These are phyloP conservation scores for Pythium biforme DNA, from an alignment of 352 stramenopile species.

Conservation along the genomic window DNA sequence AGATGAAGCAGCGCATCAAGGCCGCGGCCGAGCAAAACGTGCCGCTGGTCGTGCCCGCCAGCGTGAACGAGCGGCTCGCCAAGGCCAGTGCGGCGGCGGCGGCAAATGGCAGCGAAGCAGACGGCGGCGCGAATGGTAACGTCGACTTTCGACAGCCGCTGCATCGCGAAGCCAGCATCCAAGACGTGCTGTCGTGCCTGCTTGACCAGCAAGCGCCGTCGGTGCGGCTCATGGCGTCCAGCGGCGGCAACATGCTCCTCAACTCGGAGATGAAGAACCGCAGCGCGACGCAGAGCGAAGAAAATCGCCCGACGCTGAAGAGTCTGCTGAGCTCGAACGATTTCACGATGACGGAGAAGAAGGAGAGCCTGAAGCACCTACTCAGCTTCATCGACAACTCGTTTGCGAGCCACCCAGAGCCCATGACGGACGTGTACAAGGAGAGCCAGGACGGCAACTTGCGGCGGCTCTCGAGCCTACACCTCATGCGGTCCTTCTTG, in stretches of 20 bases:
- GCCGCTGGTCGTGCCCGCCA: conserved; percentile 18
- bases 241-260: conserved; percentile 53
- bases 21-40: conserved; percentile 49
- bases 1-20: conserved; percentile 69
- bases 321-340: conserved; percentile 79
- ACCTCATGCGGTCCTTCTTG: conserved; percentile 83
- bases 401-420: conserved; percentile 73
- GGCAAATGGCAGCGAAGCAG: background rate
- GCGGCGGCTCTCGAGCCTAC: conserved; percentile 70
- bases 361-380: conserved; percentile 77
- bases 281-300: conserved; percentile 28
- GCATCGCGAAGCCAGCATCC: conserved; percentile 73
- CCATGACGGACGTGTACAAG: conserved; percentile 80
- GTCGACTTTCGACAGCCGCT: conserved; percentile 53
- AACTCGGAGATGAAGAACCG: conserved; percentile 55
- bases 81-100: conserved; percentile 11
- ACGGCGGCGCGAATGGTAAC: background rate
- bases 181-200: conserved; percentile 74
- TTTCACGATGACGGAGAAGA: conserved; percentile 86
- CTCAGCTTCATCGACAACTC: conserved; percentile 85
- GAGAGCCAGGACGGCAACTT: conserved; percentile 70
- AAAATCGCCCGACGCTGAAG: conserved; percentile 65
- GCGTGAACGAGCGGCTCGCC: conserved; percentile 20
- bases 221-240: conserved; percentile 42
- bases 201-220: conserved; percentile 67